Percentiles rank a stretch among this genome's conserved stretches.
These are phyloP conservation scores for Aristolochia californica DNA, from an alignment of 164 flowering plant genomes.

Conservation along the genomic window DNA sequence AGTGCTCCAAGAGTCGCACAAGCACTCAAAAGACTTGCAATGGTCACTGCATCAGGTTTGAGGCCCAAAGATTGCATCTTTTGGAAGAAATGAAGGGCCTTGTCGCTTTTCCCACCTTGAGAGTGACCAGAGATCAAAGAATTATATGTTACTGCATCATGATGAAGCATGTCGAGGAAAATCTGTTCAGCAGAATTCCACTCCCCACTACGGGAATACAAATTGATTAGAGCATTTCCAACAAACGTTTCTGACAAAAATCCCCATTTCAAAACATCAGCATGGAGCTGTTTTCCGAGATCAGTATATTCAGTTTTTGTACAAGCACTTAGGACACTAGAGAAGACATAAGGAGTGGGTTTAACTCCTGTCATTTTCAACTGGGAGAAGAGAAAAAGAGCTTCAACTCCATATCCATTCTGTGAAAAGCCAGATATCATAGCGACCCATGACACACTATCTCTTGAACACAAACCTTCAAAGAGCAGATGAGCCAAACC, in stretches of 20 bases:
- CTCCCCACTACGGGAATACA: constrained; percentile 14
- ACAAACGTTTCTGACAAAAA: constrained; percentile 18
- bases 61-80: constrained; percentile 19
- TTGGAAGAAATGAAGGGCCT: constrained; percentile 14
- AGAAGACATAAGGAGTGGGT: constrained; percentile 22
- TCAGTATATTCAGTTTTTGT: constrained; percentile 14
- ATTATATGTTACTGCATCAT: constrained; percentile 19
- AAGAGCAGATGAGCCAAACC: constrained; percentile 12
- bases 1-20: constrained; percentile 16
- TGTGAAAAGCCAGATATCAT: constrained; percentile 24
- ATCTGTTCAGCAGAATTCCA: constrained; percentile 14
- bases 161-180: constrained; percentile 11
- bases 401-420: constrained; percentile 18
- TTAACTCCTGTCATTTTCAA: constrained; percentile 8
- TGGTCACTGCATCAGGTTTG: constrained; percentile 18
- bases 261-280: constrained; percentile 15
- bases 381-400: constrained; percentile 14
- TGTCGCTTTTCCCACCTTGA: constrained; percentile 14
- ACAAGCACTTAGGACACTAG: constrained; percentile 18
- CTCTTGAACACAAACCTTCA: constrained; percentile 12
- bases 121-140: constrained; percentile 22
- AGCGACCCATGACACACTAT: constrained; percentile 23
- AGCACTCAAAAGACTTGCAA: constrained; percentile 22
- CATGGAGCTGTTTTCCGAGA: constrained; percentile 22
- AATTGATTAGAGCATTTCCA: constrained; percentile 21